phyloP scores from a whole-genome alignment of 2,329 filamentous ascomycete genomes.

The Lasiodiplodia theobromae region DNA sequence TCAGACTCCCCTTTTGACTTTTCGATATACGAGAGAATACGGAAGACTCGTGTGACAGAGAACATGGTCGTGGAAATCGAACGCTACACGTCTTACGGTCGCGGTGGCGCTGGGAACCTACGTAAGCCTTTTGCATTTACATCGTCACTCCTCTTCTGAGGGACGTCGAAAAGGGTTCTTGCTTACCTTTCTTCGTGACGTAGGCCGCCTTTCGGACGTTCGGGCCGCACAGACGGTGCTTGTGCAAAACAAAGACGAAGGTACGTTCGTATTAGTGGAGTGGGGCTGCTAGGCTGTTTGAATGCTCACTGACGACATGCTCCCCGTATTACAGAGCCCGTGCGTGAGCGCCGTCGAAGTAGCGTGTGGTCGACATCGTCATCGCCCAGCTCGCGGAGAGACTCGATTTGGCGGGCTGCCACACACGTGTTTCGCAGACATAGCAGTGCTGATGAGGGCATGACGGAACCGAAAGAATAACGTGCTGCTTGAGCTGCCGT shows the following conservation, averaged over 20 bases:
- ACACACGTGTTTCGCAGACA: constrained; percentile 31
- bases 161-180: not conserved
- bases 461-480: constrained; percentile 27
- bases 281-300: not conserved
- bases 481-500: not conserved
- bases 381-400: constrained; percentile 24
- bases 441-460: constrained; percentile 29
- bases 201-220: constrained; percentile 22
- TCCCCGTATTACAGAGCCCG: not conserved
- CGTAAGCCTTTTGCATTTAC: constrained; percentile 25
- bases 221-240: constrained; percentile 3
- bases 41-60: not conserved
- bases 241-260: constrained; percentile 30
- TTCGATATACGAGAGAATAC: not conserved
- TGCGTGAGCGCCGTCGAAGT: constrained; percentile 29
- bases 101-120: constrained; percentile 37
- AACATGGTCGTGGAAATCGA: constrained; percentile 30
- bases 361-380: constrained; percentile 33
- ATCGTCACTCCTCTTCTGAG: too few species aligned
- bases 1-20: not conserved
- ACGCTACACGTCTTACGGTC: constrained; percentile 34
- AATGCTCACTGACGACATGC: not conserved
- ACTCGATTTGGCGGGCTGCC: constrained; percentile 32
- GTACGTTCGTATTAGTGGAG: not conserved
- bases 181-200: not conserved